These are phyloP conservation scores for Naganishia randhawae DNA, from an alignment of 768 basidiomycete genomes.

Conservation along the genomic window DNA sequence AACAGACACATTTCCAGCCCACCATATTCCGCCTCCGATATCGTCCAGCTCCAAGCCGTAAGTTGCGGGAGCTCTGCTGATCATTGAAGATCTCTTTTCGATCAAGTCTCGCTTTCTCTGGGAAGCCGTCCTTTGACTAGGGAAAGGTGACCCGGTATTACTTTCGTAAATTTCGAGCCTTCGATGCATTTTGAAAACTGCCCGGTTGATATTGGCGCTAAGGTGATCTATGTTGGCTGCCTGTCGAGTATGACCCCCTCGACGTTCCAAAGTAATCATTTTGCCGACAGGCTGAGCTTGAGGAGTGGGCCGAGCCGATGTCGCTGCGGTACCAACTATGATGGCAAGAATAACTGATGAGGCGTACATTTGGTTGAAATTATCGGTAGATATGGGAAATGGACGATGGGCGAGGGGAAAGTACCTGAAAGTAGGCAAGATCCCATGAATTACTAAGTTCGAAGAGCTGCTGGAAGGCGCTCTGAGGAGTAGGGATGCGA, in stretches of 20 bases:
- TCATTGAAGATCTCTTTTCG: neutral
- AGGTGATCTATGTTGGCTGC: neutral
- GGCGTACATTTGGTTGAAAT: neutral
- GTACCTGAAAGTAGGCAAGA: no score
- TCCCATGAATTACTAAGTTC: no score
- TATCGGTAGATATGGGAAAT: no score
- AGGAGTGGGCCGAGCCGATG: neutral
- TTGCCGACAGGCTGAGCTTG: neutral
- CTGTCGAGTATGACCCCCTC: neutral
- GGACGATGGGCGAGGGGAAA: no score
- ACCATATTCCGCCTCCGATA: constrained; percentile 2
- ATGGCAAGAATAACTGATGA: neutral
- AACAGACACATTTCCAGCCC: constrained; percentile 1
- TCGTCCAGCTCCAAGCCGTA: neutral
- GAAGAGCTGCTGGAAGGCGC: no score
- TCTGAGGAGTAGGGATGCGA: no score
- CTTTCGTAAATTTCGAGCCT: neutral
- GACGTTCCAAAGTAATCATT: neutral
- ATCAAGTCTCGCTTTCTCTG: neutral
- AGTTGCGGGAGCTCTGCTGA: neutral
- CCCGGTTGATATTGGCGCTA: neutral
- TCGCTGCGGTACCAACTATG: neutral
- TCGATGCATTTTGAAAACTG: neutral
- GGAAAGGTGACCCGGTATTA: neutral
- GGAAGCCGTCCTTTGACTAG: neutral